Evolutionary conservation across 352 stramenopile genomes (phyloP).

Genomic region (Phytophthora pluvialis): DNA sequence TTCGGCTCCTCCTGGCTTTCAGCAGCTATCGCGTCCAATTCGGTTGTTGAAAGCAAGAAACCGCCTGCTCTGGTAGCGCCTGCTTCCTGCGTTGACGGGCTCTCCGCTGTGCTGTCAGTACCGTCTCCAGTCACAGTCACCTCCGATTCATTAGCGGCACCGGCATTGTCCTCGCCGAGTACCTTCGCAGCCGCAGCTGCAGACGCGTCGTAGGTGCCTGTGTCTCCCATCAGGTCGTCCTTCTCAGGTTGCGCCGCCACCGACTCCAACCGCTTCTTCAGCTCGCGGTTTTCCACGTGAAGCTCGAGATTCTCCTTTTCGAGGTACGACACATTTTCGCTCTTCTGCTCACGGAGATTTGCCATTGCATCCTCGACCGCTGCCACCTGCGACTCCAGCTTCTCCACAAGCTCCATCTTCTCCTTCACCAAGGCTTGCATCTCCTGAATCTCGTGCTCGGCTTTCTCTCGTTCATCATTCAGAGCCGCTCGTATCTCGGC

Average conservation of each 20-base stretch:
- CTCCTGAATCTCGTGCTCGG: conserved; percentile 54
- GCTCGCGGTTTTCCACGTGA: conserved; percentile 60
- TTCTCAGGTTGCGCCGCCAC: conserved; percentile 13
- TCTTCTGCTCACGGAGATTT: conserved; percentile 37
- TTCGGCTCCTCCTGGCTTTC: conserved; percentile 39
- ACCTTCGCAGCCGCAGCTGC: conserved; percentile 37
- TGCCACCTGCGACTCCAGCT: conserved; percentile 43
- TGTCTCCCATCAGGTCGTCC: conserved; percentile 17
- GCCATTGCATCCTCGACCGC: conserved; percentile 36
- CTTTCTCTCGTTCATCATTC: conserved; percentile 54
- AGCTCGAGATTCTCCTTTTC: conserved; percentile 77
- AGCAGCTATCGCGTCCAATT: conserved; percentile 29
- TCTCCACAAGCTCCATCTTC: conserved; percentile 51
- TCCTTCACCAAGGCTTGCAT: conserved; percentile 58
- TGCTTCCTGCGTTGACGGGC: background rate
- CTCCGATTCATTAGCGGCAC: conserved; percentile 9
- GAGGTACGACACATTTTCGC: conserved; percentile 56
- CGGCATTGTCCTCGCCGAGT: conserved; percentile 15
- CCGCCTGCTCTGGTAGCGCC: conserved; percentile 16
- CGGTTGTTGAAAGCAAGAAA: conserved; percentile 51
- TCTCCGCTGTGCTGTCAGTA: background rate
- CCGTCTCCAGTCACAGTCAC: conserved; percentile 5
- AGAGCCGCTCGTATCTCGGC: conserved; percentile 43
- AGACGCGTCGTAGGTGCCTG: conserved; percentile 34
- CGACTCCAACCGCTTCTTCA: conserved; percentile 57